Base-by-base conservation (phyloP, 495 filamentous ascomycete genomes). In the Neurospora africana region DNA sequence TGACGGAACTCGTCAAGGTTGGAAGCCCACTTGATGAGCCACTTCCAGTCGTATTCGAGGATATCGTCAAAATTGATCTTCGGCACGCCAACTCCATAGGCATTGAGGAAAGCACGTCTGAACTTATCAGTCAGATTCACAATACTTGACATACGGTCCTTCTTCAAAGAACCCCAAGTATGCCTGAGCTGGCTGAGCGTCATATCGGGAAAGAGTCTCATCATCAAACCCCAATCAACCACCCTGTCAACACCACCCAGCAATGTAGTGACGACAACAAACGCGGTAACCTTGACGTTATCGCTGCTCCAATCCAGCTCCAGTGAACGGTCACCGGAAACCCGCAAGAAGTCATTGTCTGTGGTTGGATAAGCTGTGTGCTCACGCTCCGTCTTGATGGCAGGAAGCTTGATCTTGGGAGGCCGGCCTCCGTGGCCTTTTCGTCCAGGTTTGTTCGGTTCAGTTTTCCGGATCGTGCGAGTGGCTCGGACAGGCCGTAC, bases 41-140 rank as follows among this genome's bases (percentile, higher is more conserved):
- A 79, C 37, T 85, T 83, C 92, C 95, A 96, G 77, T 97, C 90
- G 75, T 96, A 96, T 13, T 81, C 83, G 39, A 88, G 82, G 6
- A 93, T 83, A 73, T 96, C 79, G 43, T 89, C 81, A 73, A 89
- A 95, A 79, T 97, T 85, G 38, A 99, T 85, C 2, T 82, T 76
- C 3, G 91, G 90, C 0, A 98, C 73, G 10, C 87, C 86, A 4
- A 86, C 84, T 68, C 87, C 87, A 76, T 97, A 98, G 0, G 92
- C 96, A 53, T 87, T 84, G 23, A 94, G 81, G 78, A 93, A 97
- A 19, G 84, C 83, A 39, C 89, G 84, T 73, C 93, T 91, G 77
- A 98, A 97, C 73, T 92, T 89, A n/a, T 82, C 81, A 36, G 91
- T 89, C 76, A 98, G 81, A 70, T 89, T 88, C 8, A 90, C 84